Percentiles rank a stretch among this genome's conserved stretches.
Conservation (phyloP, 352 stramenopile species). For the Sclerospora graminicola region DNA sequence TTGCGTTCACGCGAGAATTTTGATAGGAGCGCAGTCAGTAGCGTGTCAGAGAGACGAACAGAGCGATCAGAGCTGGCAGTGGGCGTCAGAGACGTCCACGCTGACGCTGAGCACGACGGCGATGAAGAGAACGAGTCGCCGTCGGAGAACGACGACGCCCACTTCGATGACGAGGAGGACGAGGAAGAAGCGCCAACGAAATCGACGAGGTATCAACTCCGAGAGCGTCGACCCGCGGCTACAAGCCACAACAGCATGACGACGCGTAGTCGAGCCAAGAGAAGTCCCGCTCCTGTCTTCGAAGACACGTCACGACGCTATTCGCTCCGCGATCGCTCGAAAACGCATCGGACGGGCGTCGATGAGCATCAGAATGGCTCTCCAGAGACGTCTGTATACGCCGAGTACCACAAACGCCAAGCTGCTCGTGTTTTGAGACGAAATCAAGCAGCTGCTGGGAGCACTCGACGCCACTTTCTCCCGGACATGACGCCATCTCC, state of each 20-base stretch:
- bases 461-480: conserved; percentile 21
- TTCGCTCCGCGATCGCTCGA: conserved; percentile 60
- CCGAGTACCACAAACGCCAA: conserved; percentile 62
- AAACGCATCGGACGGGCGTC: conserved; percentile 32
- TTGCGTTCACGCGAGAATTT: conserved; percentile 44
- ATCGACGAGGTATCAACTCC: conserved; percentile 33
- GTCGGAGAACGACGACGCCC: conserved; percentile 23
- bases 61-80: conserved; percentile 23
- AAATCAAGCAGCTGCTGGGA: conserved; percentile 16
- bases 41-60: conserved; percentile 6
- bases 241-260: conserved; percentile 7
- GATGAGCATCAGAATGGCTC: conserved; percentile 22
- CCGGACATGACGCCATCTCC: conserved; percentile 18
- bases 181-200: conserved; percentile 23
- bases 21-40: conserved; percentile 11
- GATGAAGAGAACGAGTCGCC: conserved; percentile 21
- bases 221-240: conserved; percentile 14
- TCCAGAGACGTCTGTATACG: conserved; percentile 32
- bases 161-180: conserved; percentile 18
- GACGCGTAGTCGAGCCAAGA: conserved; percentile 18
- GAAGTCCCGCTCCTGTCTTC: conserved; percentile 4
- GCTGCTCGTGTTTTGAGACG: conserved; percentile 18
- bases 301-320: conserved; percentile 32
- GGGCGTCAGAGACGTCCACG: too few species aligned
- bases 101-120: conserved; percentile 12